Base-by-base conservation (phyloP, 2,329 filamentous ascomycete genomes). In the Cordyceps farinosa region DNA sequence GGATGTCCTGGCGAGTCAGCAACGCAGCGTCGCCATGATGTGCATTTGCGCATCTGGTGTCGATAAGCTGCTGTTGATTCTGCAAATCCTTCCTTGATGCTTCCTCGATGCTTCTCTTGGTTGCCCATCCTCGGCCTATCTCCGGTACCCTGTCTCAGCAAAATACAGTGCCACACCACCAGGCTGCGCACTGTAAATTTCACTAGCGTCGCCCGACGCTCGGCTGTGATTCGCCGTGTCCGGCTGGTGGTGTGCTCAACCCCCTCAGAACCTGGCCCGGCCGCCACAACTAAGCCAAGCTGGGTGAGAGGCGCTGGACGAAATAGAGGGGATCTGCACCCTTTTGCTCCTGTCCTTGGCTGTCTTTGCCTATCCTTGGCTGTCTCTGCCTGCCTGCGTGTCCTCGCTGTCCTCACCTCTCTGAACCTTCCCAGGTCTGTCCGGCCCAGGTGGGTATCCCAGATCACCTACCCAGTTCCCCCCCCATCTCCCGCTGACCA, bases 401-500 rank as follows among this genome's bases (percentile, higher is more conserved):
- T 22, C 22, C 22, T 22, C 22, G 22, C 22, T 22, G 22, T 22
- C 22, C 22, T 22, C 22, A 22, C 22, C 22, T 22, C 22, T 22
- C 22, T 22, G 22, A 22, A n/a, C n/a, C 15, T 48, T 36, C 30
- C 22, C 55, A 29, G 36, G 3, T 22, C 38, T 22, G 10, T 7
- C 45, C 45, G n/a, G 22, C n/a, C 22, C 9, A 8, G 15, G 52
- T 55, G 38, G 52, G 32, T 55, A 55, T 44, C 11, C 29, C 38
- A 45, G 54, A 57, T 57, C 40, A 57, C 30, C 17, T 17, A 45
- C 27, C 40, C 27, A 22, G 45, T 29, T 44, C 36, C n/a, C 38
- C 38, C 53, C 30, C 40, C 53, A 30, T 56, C 53, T 47, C 40
- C 54, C 54, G 54, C 54, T 57, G 54, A 57, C 54, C 54, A 57